Conservation (phyloP, 192 early-diverging fungal species). For the Rhizophagus clarus region DNA sequence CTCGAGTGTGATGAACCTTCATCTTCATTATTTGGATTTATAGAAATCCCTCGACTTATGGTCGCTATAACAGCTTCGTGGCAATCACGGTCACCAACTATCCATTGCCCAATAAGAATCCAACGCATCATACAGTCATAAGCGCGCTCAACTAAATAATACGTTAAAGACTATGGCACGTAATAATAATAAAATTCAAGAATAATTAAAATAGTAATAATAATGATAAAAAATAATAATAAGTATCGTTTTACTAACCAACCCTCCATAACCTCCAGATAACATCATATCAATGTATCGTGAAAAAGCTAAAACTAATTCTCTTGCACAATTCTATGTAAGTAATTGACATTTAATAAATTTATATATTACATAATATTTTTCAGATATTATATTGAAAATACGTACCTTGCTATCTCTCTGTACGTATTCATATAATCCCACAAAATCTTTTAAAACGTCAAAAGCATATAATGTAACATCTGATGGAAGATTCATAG, state of each 20-base stretch:
- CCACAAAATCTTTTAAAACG: slow-evolving; percentile 62
- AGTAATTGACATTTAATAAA: background rate
- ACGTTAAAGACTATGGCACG: slow-evolving; percentile 43
- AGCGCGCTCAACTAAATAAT: slow-evolving; percentile 64
- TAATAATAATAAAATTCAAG: background rate
- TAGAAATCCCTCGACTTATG: slow-evolving; percentile 67
- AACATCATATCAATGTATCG: slow-evolving; percentile 71
- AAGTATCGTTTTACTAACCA: slow-evolving; percentile 18
- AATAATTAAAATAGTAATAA: background rate
- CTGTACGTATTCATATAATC: slow-evolving; percentile 63
- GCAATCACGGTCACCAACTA: slow-evolving; percentile 70
- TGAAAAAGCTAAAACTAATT: slow-evolving; percentile 70
- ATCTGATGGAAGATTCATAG: slow-evolving; percentile 58
- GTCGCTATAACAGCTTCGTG: slow-evolving; percentile 67
- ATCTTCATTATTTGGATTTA: slow-evolving; percentile 63
- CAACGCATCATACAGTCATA: slow-evolving; percentile 79
- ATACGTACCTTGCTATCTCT: slow-evolving; percentile 64
- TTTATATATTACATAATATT: background rate
- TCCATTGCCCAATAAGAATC: slow-evolving; percentile 77
- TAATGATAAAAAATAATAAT: background rate
- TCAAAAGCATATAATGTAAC: slow-evolving; percentile 64
- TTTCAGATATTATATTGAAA: background rate
- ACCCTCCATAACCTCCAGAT: slow-evolving; percentile 26
- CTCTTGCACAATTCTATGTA: slow-evolving; percentile 63
- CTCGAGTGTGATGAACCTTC: slow-evolving; percentile 42